A percentile compares a stretch with the other conserved stretches of the same genome.
Conservation (phyloP, 768 basidiomycete species). For the Leucosporidium scottii region DNA sequence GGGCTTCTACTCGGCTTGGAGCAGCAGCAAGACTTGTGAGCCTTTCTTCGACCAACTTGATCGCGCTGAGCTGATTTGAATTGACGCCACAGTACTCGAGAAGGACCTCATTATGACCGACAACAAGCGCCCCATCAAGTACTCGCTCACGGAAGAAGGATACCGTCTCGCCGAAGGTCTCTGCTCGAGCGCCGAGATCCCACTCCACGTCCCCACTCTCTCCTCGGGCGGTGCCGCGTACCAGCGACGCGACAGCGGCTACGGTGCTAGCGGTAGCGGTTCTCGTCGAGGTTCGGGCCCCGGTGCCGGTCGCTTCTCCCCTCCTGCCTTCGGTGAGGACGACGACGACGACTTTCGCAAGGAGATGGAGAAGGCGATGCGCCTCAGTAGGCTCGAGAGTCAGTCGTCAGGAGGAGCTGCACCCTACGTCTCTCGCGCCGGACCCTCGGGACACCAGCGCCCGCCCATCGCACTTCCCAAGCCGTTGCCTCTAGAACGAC, state of each 20-base stretch:
- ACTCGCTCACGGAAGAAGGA: constrained; percentile 8
- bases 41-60: not conserved
- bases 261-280: too few relatives aligned
- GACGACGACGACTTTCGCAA: not conserved
- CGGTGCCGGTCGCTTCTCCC: not conserved
- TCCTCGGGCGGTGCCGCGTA: not conserved
- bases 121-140: constrained; percentile 9
- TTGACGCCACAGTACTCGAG: not conserved
- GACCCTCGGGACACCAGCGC: too few relatives aligned
- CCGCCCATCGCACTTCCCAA: too few relatives aligned
- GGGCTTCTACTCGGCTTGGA: constrained; percentile 22
- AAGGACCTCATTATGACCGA: constrained; percentile 13
- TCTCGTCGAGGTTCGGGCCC: too few relatives aligned
- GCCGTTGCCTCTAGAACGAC: too few relatives aligned
- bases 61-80: not conserved
- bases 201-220: not conserved
- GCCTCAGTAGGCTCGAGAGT: constrained; percentile 1
- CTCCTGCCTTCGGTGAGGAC: not conserved
- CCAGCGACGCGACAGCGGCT: not conserved
- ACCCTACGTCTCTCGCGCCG: too few relatives aligned
- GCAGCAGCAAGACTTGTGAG: constrained; percentile 13
- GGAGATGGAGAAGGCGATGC: not conserved
- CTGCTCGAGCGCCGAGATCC: constrained; percentile 5
- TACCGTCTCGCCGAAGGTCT: constrained; percentile 24
- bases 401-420: not conserved